Evolutionary conservation across 1,139 yeast genomes (phyloP).

Genomic region (Lodderomyces beijingensis): DNA sequence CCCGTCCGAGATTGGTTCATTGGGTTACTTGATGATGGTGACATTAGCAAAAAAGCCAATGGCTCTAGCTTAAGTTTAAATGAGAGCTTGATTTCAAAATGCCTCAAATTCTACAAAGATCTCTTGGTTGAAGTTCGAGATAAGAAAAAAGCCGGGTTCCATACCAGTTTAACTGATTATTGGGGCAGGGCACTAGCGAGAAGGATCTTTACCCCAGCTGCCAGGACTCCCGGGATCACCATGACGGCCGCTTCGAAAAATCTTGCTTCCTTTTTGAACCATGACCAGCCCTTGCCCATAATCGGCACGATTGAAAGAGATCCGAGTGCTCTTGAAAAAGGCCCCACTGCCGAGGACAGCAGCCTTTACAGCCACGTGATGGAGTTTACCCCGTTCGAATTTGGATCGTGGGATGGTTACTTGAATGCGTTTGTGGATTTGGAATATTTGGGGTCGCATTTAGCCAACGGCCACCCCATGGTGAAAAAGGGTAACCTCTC

Average conservation of each 20-base stretch:
- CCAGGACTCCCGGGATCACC: constrained; percentile 33
- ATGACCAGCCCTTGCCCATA: constrained; percentile 41
- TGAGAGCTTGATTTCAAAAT: constrained; percentile 9
- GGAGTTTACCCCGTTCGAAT: constrained; percentile 56
- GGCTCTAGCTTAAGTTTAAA: too few relatives aligned
- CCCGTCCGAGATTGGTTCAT: background rate
- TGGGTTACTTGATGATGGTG: background rate
- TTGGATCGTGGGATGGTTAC: constrained; percentile 63
- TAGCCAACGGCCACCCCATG: constrained; percentile 27
- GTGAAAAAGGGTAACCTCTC: constrained; percentile 21
- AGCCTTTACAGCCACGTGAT: constrained; percentile 29
- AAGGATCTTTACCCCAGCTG: constrained; percentile 36
- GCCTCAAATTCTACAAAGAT: constrained; percentile 44
- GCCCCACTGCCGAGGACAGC: constrained; percentile 13
- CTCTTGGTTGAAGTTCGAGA: constrained; percentile 50
- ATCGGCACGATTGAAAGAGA: constrained; percentile 32
- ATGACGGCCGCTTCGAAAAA: constrained; percentile 18
- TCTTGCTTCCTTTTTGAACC: constrained; percentile 17
- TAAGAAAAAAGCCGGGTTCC: constrained; percentile 50
- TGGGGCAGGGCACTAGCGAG: constrained; percentile 62
- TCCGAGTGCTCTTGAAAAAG: constrained; percentile 14
- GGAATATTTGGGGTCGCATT: constrained; percentile 50
- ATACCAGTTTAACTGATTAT: constrained; percentile 59
- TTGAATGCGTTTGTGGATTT: constrained; percentile 49
- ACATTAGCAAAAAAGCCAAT: background rate